Evolutionary conservation across 257 asterid genomes (phyloP), one percentile per base, ranked within the genome.

Genomic region (Mentha longifolia): DNA sequence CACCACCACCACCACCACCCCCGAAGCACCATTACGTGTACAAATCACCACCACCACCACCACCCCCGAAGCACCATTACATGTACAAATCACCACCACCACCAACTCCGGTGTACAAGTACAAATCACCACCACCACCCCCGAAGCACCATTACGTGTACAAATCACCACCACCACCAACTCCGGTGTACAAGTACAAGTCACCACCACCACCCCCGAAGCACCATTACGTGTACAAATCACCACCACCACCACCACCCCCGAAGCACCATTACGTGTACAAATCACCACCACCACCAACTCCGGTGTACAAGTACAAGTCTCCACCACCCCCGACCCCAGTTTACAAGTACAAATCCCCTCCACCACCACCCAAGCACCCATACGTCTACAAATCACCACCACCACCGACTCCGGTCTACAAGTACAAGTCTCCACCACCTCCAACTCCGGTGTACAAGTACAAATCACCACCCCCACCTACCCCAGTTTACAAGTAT

Each of bases 201-300:
- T 52, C 59, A 0, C 59, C 59, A 0, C 59, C 59, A 0, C 59
- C 54, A n/a, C n/a, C n/a, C n/a, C n/a, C n/a, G n/a, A n/a, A n/a
- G n/a, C n/a, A n/a, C n/a, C n/a, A n/a, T 0, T 59, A 59, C 14
- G 25, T 33, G 0, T n/a, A 59, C 65, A 31, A 59, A 1, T 59
- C 65, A 0, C 65, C 65, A 15, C 65, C 65, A 3, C 65, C 65
- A n/a, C n/a, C n/a, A n/a, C n/a, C n/a, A n/a, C n/a, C n/a, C n/a
- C n/a, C n/a, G n/a, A n/a, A n/a, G n/a, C n/a, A n/a, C n/a, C n/a
- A n/a, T n/a, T n/a, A 46, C 19, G 5, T 4, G 11, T 49, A 50
- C 39, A 56, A 56, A 4, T 56, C 61, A 9, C 60, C 60, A 11
- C 61, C 61, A 56, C 61, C 61, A 11, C 61, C 61, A n/a, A n/a